Base-by-base conservation (phyloP, 306 rosid species). In the Urtica urens region DNA sequence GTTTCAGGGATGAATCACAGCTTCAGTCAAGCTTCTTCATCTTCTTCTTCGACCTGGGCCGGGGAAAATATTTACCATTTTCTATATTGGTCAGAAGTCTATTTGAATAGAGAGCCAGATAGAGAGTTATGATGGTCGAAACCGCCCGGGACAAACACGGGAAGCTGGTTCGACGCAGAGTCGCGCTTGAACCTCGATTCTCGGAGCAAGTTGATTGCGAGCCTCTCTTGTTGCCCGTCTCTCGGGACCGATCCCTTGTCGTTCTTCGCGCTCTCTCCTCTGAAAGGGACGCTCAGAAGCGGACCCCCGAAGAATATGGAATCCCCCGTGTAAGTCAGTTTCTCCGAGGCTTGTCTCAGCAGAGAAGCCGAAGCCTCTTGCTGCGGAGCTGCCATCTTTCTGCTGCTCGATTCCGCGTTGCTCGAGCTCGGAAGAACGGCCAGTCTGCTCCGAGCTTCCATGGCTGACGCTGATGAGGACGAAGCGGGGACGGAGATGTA, bases 241-340 rank as follows among this genome's bases (percentile, higher is more conserved):
- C 24, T 64, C 24, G 85, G 72, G 46, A 51, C 73, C 22, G 22
- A 40, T 45, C 53, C 69, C 49, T 78, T 71, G 40, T 84, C 93
- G 27, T 69, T 90, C 73, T 44, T 81, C 46, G 46, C 46, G 55
- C 73, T 69, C 48, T 90, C 93, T n/a, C n/a, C n/a, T 65, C 75
- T 79, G n/a, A 69, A 68, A 15, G 90, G 78, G 44, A 55, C 78
- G 53, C 79, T 81, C 67, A 90, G 55, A 7, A 82, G 75, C 1
- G 97, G 97, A 48, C 97, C 97, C 1, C 97, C 93, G 24, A 72
- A 90, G 73, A 90, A 90, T 59, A 90, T 90, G 60, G 95, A 90
- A 23, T 84, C 93, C 53, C 97, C 95, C 1, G 97, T 74, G 73
- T 90, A 90, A 72, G 58, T 81, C 64, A 90, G 81, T 60, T 81